phyloP scores from a whole-genome alignment of 192 early-diverging fungal species.

The Glomus cerebriforme region DNA sequence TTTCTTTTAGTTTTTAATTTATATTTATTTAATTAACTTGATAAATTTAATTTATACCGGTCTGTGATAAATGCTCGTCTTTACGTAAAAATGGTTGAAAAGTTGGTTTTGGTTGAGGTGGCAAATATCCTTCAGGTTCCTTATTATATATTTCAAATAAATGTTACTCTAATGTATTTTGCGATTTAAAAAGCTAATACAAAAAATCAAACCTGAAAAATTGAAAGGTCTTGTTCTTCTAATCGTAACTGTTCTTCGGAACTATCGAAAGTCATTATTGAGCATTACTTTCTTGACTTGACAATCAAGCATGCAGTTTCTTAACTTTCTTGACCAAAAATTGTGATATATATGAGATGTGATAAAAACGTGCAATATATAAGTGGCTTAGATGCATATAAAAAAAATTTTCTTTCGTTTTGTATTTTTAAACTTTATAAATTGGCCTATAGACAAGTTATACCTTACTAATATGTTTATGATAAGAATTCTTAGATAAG shows the following conservation, averaged over 20 bases:
- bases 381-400: too few species aligned
- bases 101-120: neutral
- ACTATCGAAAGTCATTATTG: neutral
- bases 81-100: neutral
- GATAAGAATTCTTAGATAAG: too few species aligned
- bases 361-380: too few species aligned
- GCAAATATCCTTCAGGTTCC: neutral
- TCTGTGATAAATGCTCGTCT: neutral
- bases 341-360: too few species aligned
- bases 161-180: neutral
- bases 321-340: too few species aligned
- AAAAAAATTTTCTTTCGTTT: too few species aligned
- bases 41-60: neutral
- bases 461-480: too few species aligned
- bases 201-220: neutral
- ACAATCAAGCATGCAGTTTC: too few species aligned
- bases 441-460: too few species aligned
- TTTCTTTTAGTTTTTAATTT: too few species aligned
- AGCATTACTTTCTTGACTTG: too few species aligned
- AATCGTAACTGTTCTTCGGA: neutral
- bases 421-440: too few species aligned
- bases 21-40: neutral
- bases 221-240: constrained; percentile 6
- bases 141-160: neutral
- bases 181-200: neutral